These are phyloP conservation scores for Yamadazyma taylorii DNA, from an alignment of 1,139 yeast species.

Conservation along the genomic window DNA sequence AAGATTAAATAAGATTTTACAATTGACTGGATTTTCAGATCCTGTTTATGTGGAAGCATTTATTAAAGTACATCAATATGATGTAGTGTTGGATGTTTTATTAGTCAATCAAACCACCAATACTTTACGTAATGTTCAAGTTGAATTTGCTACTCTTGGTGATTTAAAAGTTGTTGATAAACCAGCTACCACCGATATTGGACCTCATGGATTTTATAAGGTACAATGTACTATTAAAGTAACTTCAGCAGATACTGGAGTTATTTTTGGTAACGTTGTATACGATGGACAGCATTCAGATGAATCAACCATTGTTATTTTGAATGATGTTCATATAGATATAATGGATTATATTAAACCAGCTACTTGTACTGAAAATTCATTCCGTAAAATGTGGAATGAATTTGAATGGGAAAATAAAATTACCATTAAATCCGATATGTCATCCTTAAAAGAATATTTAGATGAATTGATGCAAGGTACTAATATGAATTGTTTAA, in stretches of 20 bases:
- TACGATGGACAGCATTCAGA: slow-evolving; percentile 96
- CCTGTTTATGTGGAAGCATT: slow-evolving; percentile 98
- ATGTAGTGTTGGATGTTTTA: slow-evolving; percentile 90
- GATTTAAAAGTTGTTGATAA: slow-evolving; percentile 93
- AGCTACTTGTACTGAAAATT: slow-evolving; percentile 82
- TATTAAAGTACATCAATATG: slow-evolving; percentile 92
- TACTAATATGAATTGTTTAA: slow-evolving; percentile 92
- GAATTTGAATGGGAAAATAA: slow-evolving; percentile 99
- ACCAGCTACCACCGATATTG: slow-evolving; percentile 90
- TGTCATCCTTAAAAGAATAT: slow-evolving; percentile 72
- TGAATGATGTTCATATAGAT: slow-evolving; percentile 94
- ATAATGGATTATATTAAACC: slow-evolving; percentile 98
- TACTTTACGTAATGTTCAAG: slow-evolving; percentile 87
- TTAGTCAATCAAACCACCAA: slow-evolving; percentile 92
- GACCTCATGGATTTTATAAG: slow-evolving; percentile 94
- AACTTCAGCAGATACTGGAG: slow-evolving; percentile 96
- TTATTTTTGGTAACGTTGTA: slow-evolving; percentile 93
- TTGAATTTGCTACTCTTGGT: slow-evolving; percentile 95
- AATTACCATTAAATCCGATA: slow-evolving; percentile 78
- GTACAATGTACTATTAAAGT: slow-evolving; percentile 89
- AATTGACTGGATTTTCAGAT: slow-evolving; percentile 95
- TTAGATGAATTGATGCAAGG: slow-evolving; percentile 75
- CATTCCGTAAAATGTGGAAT: slow-evolving; percentile 98
- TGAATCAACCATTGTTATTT: slow-evolving; percentile 85
- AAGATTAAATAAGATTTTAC: slow-evolving; percentile 83